Evolutionary conservation across 306 rosid genomes (phyloP).

Genomic region (Pachyrhizus erosus): DNA sequence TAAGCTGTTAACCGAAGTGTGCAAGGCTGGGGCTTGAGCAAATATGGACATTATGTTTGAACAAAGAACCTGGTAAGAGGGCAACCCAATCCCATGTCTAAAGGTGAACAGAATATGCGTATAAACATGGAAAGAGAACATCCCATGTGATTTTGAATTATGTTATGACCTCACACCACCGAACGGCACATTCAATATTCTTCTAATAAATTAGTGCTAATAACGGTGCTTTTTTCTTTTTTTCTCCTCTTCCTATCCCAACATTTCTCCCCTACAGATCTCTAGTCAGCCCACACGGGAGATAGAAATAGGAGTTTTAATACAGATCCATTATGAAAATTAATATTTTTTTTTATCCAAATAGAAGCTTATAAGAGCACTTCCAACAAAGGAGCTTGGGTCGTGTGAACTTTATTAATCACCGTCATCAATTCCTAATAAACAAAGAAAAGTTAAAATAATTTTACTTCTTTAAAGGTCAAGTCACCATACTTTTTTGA

Average conservation of each 20-base stretch:
- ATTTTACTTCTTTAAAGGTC: too few species aligned
- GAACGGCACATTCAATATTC: background rate
- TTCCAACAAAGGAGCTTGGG: background rate
- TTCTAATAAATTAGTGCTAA: background rate
- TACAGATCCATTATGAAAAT: background rate
- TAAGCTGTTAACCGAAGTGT: background rate
- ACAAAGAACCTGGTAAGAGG: background rate
- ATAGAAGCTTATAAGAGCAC: background rate
- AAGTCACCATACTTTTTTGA: background rate
- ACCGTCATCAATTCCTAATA: too few species aligned
- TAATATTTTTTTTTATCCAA: background rate
- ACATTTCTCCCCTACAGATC: background rate
- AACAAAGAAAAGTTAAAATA: background rate
- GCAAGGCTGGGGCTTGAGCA: background rate
- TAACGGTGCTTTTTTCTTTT: background rate
- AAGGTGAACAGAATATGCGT: conserved; percentile 4
- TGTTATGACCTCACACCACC: background rate
- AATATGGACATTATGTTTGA: background rate
- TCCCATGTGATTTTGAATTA: conserved; percentile 33
- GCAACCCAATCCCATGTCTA: background rate
- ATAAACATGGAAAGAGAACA: conserved; percentile 19
- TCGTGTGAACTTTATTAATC: background rate
- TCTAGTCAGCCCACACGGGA: background rate
- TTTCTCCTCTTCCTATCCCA: background rate
- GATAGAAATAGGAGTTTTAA: background rate